A percentile compares a stretch with the other conserved stretches of the same genome.
Evolutionary conservation across 208 protist genomes (phyloP).

Genomic region (Crithidia thermophila): DNA sequence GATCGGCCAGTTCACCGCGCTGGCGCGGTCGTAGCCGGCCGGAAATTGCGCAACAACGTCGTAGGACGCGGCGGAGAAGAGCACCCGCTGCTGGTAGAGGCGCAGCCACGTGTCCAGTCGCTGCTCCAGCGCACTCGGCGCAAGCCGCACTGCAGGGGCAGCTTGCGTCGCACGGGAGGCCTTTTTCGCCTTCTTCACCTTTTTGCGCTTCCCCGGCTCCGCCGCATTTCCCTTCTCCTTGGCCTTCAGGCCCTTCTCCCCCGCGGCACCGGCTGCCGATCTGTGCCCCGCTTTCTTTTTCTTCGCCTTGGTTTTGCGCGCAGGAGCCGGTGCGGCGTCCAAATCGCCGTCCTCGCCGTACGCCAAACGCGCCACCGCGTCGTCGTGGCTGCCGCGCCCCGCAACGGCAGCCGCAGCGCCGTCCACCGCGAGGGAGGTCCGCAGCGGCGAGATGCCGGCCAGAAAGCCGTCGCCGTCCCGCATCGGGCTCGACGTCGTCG

Average conservation of each 20-base stretch:
- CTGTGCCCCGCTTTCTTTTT: background rate
- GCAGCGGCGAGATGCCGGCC: constrained; percentile 26
- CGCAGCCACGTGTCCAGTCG: constrained; percentile 25
- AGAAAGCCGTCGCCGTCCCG: constrained; percentile 13
- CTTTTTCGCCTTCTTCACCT: constrained; percentile 10
- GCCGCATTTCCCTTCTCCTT: background rate
- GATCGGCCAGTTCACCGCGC: constrained; percentile 56
- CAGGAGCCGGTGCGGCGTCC: background rate
- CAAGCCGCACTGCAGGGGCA: background rate
- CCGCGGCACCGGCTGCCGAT: background rate
- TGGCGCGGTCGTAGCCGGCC: constrained; percentile 20
- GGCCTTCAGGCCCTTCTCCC: background rate
- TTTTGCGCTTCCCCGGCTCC: background rate
- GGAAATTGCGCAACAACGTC: constrained; percentile 6
- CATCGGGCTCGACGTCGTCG: constrained; percentile 1
- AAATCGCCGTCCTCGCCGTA: background rate
- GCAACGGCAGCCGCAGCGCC: too few species aligned
- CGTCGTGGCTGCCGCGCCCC: too few species aligned
- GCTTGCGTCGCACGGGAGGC: background rate
- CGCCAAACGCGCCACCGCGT: background rate
- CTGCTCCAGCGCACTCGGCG: constrained; percentile 10
- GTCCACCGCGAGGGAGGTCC: constrained; percentile 5
- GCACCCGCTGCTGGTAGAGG: constrained; percentile 22
- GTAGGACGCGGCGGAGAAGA: constrained; percentile 15
- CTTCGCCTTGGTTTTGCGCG: background rate